Conservation (phyloP, 768 basidiomycete genomes). For the Suillus plorans region DNA sequence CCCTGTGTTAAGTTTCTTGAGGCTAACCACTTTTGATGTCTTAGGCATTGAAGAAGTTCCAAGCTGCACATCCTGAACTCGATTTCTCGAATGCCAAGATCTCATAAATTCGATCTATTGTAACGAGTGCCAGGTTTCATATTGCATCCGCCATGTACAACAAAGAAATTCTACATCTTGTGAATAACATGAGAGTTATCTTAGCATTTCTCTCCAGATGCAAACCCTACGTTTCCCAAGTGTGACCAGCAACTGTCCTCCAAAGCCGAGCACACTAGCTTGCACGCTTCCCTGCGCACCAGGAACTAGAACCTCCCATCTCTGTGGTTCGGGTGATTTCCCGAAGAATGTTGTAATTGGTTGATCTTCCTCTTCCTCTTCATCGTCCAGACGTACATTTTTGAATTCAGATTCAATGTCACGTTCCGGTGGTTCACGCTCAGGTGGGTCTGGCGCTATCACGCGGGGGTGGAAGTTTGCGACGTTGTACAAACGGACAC, state of each 20-base stretch:
- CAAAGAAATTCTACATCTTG: slow-evolving; percentile 6
- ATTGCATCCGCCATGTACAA: neutral
- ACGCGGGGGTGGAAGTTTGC: slow-evolving; percentile 43
- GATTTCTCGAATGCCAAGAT: slow-evolving; percentile 94
- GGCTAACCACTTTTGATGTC: slow-evolving; percentile 6
- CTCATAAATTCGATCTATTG: slow-evolving; percentile 40
- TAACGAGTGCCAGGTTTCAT: neutral
- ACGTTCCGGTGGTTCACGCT: slow-evolving; percentile 38
- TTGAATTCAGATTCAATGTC: slow-evolving; percentile 20
- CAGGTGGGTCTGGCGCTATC: slow-evolving; percentile 27
- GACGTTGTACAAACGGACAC: slow-evolving; percentile 47
- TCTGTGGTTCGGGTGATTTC: slow-evolving; percentile 18
- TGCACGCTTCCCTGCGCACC: slow-evolving; percentile 28
- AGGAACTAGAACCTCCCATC: slow-evolving; percentile 24
- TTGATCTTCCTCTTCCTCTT: slow-evolving; percentile 19
- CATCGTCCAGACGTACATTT: slow-evolving; percentile 27
- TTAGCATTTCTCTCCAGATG: slow-evolving; percentile 26
- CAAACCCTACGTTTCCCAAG: slow-evolving; percentile 24
- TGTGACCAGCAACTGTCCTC: slow-evolving; percentile 33
- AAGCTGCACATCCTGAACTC: slow-evolving; percentile 86
- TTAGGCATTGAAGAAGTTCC: slow-evolving; percentile 86
- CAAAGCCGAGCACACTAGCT: slow-evolving; percentile 42
- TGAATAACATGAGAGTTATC: slow-evolving; percentile 7
- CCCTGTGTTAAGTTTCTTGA: neutral
- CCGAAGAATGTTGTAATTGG: slow-evolving; percentile 4